Evolutionary conservation across 2,329 filamentous ascomycete species (phyloP).

Genomic region (Sclerotinia glacialis): DNA sequence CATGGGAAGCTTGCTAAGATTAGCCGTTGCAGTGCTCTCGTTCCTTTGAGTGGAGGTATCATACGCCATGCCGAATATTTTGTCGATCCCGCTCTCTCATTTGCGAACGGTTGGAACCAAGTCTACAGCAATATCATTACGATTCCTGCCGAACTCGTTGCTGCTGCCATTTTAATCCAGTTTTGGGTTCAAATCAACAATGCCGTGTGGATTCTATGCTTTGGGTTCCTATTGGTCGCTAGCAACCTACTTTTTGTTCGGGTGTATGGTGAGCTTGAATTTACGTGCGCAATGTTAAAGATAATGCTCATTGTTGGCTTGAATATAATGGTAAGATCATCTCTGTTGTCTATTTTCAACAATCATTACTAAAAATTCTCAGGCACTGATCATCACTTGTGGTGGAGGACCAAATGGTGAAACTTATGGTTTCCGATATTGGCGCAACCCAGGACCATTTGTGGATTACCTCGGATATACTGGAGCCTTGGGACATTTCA

Average conservation of each 20-base stretch:
- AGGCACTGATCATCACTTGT: conserved; percentile 43
- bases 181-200: conserved; percentile 61
- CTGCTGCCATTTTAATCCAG: conserved; percentile 59
- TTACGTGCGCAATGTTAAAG: conserved; percentile 52
- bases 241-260: conserved; percentile 42
- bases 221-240: conserved; percentile 41
- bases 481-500: conserved; percentile 58
- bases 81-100: conserved; percentile 40
- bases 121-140: conserved; percentile 37
- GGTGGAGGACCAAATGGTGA: conserved; percentile 59
- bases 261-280: conserved; percentile 52
- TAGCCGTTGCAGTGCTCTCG: conserved; percentile 27
- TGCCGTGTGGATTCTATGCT: conserved; percentile 43
- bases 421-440: conserved; percentile 55
- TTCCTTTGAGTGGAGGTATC: conserved; percentile 41
- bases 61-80: conserved; percentile 40
- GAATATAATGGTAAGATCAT: conserved; percentile 47
- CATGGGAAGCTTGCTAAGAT: neutral
- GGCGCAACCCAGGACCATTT: conserved; percentile 59
- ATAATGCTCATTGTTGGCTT: conserved; percentile 61
- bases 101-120: conserved; percentile 39
- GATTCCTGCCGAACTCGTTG: conserved; percentile 55
- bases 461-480: conserved; percentile 58
- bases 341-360: no score
- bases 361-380: neutral